phyloP scores from a whole-genome alignment of 306 rosid species.

The Mucuna pruriens region DNA sequence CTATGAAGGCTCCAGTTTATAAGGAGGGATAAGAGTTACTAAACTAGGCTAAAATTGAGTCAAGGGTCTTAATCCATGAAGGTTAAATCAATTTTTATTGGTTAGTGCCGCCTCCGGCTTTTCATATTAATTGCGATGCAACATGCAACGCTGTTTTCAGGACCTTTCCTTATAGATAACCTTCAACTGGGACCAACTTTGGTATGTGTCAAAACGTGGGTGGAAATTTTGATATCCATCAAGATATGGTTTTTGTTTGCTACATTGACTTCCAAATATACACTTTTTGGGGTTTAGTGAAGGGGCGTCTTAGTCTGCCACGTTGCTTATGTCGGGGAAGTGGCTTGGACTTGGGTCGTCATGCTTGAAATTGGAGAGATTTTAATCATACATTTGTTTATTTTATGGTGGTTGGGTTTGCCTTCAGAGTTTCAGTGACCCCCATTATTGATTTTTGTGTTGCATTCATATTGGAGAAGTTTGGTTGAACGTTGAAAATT shows the following conservation, averaged over 20 bases:
- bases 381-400: conserved; percentile 7
- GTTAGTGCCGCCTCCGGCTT: conserved; percentile 71
- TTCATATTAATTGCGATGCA: conserved; percentile 44
- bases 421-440: neutral
- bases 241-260: conserved; percentile 59
- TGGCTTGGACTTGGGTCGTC: neutral
- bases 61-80: conserved; percentile 42
- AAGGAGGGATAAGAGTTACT: neutral
- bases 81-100: conserved; percentile 41
- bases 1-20: conserved; percentile 47
- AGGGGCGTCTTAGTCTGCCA: conserved; percentile 32
- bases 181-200: conserved; percentile 24
- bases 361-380: neutral
- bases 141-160: neutral
- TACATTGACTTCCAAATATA: conserved; percentile 41
- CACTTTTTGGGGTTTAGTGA: conserved; percentile 48
- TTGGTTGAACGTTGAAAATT: conserved; percentile 21
- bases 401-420: conserved; percentile 23
- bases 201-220: conserved; percentile 49
- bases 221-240: conserved; percentile 47
- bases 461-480: neutral
- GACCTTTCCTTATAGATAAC: conserved; percentile 27
- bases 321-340: conserved; percentile 33
- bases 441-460: neutral
- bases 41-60: conserved; percentile 45